Evolutionary conservation across 1,284 basidiomycete genomes (phyloP), one percentile per base, ranked within the genome.

Genomic region (Caloboletus firmus): DNA sequence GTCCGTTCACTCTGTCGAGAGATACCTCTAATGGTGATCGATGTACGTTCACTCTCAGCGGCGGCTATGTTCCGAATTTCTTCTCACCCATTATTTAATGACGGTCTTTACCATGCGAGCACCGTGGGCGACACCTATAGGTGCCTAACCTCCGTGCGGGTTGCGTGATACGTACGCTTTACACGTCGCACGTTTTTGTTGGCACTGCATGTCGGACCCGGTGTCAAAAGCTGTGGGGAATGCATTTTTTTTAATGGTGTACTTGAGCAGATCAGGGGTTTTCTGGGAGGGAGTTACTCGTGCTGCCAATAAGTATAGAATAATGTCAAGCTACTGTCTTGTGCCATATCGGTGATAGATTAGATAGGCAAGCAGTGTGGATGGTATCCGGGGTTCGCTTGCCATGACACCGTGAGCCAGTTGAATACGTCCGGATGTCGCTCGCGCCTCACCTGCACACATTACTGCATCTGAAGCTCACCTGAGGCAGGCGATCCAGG

Each of bases 361-460:
- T 43, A 37, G 40, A 36, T 15, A 35, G 22, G 22, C 22, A 8
- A 7, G 26, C 26, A 26, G 42, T 32, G 43, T 40, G 12, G 49
- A 5, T 9, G 45, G 61, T 66, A 58, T 56, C 61, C 47, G 63
- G 65, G 64, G 59, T 52, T 51, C 52, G 51, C 50, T 44, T 30
- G 40, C 24, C 50, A 52, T 48, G 55, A 34, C 62, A 51, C 48
- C n/a, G n/a, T n/a, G n/a, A n/a, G n/a, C n/a, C n/a, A n/a, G n/a
- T n/a, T n/a, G n/a, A 15, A 39, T 5, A 22, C 53, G 11, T 31
- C 45, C 40, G 24, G 46, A 42, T 60, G 26, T 24, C 43, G 28
- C 37, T 37, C 36, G 34, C 44, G 45, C 52, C 58, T 51, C 57
- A 52, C n/a, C 30, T 40, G 31, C 50, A 46, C 52, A 37, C 40